Evolutionary conservation across 345 rosid genomes (phyloP), one percentile per base, ranked within the genome.

Genomic region (Laguncularia racemosa): DNA sequence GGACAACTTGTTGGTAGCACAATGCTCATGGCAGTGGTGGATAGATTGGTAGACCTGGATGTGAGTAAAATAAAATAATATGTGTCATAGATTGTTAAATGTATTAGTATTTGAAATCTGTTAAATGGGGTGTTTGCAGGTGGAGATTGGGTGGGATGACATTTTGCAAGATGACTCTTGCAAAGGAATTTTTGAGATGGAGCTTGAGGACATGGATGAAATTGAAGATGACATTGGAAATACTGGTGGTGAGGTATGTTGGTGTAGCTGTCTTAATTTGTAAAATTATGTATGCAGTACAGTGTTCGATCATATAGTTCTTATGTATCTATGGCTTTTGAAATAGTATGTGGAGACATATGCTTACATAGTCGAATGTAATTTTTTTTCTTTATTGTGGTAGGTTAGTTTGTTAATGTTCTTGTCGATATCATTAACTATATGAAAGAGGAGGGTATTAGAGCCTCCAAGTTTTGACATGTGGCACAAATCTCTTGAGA

Each of bases 101-200:
- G 40, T 33, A 7, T 40, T 26, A n/a, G 18, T 20, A 70, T 16
- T 45, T 44, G 9, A 2, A 40, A 23, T 46, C 17, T 28, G 3
- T 23, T 3, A 23, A 23, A 23, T 2, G 52, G 55, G 48, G 19
- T 61, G 61, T 59, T 21, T 72, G 2, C 58, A 89, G 95, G 73
- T 84, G 71, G 81, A 78, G 62, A 91, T 91, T 51, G 86, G 85
- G 52, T 88, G 95, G 90, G 90, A 91, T 71, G 84, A 80, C 61
- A 82, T 78, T 49, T 64, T 72, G 57, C 76, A 75, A 67, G 91
- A 86, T 44, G 96, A 91, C 52, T 71, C 84, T 43, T 60, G 59
- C 57, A 91, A 79, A 82, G 89, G 90, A 59, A 80, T 91, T 62
- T 91, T 91, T 73, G 79, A 80, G 57, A 84, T 86, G 79, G 98